Conservation (phyloP, 805 yeast species). For the Hanseniaspora nectarophila region DNA sequence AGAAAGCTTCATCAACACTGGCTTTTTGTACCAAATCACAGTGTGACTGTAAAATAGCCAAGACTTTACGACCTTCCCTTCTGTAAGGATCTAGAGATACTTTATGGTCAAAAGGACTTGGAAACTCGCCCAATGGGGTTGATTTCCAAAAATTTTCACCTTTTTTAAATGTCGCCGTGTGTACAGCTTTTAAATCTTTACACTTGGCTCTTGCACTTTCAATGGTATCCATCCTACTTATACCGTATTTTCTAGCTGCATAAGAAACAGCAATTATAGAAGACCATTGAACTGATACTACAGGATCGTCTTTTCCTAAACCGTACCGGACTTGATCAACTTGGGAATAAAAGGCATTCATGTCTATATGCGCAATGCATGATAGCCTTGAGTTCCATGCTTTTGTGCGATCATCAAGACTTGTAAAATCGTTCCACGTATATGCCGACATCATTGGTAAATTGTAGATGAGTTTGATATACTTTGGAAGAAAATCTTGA, state of each 20-base stretch:
- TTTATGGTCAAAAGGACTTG: conserved; percentile 50
- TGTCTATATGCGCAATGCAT: conserved; percentile 73
- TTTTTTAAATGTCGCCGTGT: conserved; percentile 84
- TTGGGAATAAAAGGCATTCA: conserved; percentile 94
- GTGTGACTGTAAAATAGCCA: conserved; percentile 46
- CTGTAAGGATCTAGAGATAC: conserved; percentile 87
- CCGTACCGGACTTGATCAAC: conserved; percentile 72
- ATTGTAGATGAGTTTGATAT: too few species aligned
- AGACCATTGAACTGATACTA: conserved; percentile 91
- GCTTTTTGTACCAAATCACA: conserved; percentile 80
- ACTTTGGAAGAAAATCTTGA: too few species aligned
- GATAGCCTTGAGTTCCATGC: conserved; percentile 60
- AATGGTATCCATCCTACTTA: conserved; percentile 63
- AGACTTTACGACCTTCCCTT: conserved; percentile 69
- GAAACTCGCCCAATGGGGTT: conserved; percentile 33
- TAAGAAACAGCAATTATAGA: conserved; percentile 81
- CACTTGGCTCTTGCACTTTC: conserved; percentile 63
- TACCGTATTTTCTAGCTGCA: conserved; percentile 77
- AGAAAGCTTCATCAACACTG: conserved; percentile 84
- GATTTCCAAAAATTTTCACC: conserved; percentile 82
- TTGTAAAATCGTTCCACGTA: conserved; percentile 39
- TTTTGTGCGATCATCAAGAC: conserved; percentile 34
- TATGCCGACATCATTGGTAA: conserved; percentile 36
- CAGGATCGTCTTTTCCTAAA: conserved; percentile 56
- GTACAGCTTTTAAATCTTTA: conserved; percentile 64